Conservation (phyloP, 495 filamentous ascomycete genomes). For the Talaromyces liani region DNA sequence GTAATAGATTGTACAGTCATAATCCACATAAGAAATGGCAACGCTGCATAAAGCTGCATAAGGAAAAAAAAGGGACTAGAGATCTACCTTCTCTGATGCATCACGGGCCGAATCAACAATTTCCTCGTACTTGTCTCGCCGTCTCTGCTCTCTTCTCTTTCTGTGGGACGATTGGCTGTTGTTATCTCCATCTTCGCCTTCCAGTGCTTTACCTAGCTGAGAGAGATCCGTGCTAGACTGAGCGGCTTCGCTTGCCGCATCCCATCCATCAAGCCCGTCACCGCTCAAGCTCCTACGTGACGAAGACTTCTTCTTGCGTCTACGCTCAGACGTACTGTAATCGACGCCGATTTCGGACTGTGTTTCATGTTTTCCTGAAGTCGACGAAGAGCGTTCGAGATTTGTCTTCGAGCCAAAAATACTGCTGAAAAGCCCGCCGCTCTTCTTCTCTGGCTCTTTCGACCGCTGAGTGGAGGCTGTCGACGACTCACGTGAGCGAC, state of each 20-base stretch:
- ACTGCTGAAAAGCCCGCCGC: conserved; percentile 28
- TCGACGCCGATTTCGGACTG: conserved; percentile 32
- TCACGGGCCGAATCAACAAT: conserved; percentile 26
- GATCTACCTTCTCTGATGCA: conserved; percentile 41
- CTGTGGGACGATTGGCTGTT: conserved; percentile 25
- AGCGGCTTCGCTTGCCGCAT: conserved; percentile 12
- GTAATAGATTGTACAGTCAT: conserved; percentile 9
- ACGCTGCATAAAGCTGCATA: conserved; percentile 16
- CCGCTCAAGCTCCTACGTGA: conserved; percentile 28
- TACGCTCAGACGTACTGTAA: conserved; percentile 29
- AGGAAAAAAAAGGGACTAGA: conserved; percentile 22
- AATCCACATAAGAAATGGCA: not conserved
- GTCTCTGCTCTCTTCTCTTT: conserved; percentile 32
- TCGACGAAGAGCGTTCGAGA: conserved; percentile 21
- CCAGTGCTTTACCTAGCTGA: conserved; percentile 15
- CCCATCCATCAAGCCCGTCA: conserved; percentile 21
- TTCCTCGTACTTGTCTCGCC: conserved; percentile 32
- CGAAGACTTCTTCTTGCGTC: conserved; percentile 36
- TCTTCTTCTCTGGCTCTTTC: conserved; percentile 28
- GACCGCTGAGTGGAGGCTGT: conserved; percentile 10
- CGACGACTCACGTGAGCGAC: conserved; percentile 9
- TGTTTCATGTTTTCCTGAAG: conserved; percentile 29
- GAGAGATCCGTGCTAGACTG: conserved; percentile 4
- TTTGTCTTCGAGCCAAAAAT: conserved; percentile 31
- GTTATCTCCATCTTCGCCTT: conserved; percentile 9